phyloP scores from a whole-genome alignment of 2,329 filamentous ascomycete genomes.

The Scolecobasidium constrictum region DNA sequence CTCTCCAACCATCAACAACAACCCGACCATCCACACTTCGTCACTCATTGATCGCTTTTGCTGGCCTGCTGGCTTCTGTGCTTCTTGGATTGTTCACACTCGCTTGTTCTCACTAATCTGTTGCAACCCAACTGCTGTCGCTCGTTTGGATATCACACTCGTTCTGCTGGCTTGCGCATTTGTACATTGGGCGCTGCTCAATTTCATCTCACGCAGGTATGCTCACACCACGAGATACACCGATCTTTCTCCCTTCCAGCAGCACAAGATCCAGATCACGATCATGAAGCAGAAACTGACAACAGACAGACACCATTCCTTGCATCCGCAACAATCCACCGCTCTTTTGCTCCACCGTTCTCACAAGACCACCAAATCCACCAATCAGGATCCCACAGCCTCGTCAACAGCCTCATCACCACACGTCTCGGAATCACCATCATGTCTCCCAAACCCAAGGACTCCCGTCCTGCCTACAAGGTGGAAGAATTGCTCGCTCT shows the following conservation, averaged over 20 bases:
- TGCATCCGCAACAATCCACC: background rate
- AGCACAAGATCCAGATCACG: background rate
- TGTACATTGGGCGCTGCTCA: background rate
- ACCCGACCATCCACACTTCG: slow-evolving; percentile 6
- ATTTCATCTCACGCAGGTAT: background rate
- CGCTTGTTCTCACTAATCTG: slow-evolving; percentile 6
- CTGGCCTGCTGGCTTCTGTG: background rate
- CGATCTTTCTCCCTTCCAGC: too few relatives aligned
- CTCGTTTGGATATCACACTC: slow-evolving; percentile 9
- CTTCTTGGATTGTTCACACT: slow-evolving; percentile 2
- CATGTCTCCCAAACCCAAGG: background rate
- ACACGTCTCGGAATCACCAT: background rate
- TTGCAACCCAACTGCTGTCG: slow-evolving; percentile 2
- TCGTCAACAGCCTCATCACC: too few relatives aligned
- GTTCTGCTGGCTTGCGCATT: slow-evolving; percentile 4
- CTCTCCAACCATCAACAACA: slow-evolving; percentile 4
- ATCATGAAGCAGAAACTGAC: background rate
- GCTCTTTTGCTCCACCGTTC: background rate
- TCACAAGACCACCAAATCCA: background rate
- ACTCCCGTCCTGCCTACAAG: slow-evolving; percentile 19
- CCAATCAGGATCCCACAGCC: background rate
- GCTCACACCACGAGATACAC: background rate
- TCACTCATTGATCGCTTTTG: slow-evolving; percentile 8
- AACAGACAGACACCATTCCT: slow-evolving; percentile 7
- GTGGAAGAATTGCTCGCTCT: slow-evolving; percentile 30